These are phyloP conservation scores for Chaetomium sp. DNA, from an alignment of 2,329 filamentous ascomycete species.

Conservation along the genomic window DNA sequence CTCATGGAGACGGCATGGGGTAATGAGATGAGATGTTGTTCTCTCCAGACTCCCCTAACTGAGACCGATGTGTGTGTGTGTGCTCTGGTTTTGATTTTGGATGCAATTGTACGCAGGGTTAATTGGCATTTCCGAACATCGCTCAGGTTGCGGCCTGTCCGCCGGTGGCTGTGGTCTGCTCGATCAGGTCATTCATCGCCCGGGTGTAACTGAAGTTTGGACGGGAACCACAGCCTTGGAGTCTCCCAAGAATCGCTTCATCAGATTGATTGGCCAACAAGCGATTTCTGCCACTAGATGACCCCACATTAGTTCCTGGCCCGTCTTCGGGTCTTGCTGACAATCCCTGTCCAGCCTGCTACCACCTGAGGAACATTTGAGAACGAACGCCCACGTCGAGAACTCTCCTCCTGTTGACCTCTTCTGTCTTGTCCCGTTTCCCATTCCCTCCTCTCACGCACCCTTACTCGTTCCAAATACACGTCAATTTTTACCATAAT, in stretches of 20 bases:
- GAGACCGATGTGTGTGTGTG: too few relatives aligned
- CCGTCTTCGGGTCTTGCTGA: slow-evolving; percentile 3
- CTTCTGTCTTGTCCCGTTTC: background rate
- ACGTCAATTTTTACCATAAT: background rate
- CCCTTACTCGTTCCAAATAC: background rate
- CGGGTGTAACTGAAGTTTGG: background rate
- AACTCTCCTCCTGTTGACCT: background rate
- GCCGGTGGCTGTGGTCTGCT: background rate
- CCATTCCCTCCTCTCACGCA: background rate
- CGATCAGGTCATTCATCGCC: background rate
- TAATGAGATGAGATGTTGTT: background rate
- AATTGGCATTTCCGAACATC: too few relatives aligned
- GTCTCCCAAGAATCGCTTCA: slow-evolving; percentile 1
- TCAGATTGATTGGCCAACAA: slow-evolving; percentile 8
- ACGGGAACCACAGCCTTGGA: slow-evolving; percentile 16
- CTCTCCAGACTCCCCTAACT: too few relatives aligned
- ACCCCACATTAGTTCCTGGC: slow-evolving; percentile 7
- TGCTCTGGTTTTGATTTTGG: too few relatives aligned
- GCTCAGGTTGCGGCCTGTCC: background rate
- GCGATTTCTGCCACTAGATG: background rate
- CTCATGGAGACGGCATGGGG: background rate
- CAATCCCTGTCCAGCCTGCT: background rate
- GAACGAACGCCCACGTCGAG: too few relatives aligned
- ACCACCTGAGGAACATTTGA: too few relatives aligned
- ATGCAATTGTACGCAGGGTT: too few relatives aligned